phyloP scores from a whole-genome alignment of 805 yeast species.

The Metschnikowia henanensis region DNA sequence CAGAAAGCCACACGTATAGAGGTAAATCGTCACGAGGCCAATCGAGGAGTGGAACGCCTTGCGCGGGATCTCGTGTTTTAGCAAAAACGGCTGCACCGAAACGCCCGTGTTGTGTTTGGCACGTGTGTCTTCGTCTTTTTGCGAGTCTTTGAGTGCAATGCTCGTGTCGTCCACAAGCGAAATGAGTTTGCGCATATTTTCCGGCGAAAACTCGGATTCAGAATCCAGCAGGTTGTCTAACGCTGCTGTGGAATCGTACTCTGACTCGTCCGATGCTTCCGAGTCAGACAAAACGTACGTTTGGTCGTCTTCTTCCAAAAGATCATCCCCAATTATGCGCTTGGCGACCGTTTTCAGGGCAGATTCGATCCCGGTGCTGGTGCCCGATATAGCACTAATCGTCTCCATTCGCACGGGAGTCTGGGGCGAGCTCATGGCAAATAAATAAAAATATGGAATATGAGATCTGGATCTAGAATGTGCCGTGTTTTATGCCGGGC shows the following conservation, averaged over 20 bases:
- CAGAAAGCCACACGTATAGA: slow-evolving; percentile 64
- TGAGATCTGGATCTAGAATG: background rate
- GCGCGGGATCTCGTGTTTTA: slow-evolving; percentile 87
- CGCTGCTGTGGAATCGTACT: background rate
- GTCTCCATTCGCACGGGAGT: background rate
- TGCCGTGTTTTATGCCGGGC: too few relatives aligned
- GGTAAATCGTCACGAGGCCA: slow-evolving; percentile 75
- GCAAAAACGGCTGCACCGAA: slow-evolving; percentile 40
- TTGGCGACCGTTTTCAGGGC: background rate
- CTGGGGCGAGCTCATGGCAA: background rate
- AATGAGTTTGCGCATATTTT: background rate
- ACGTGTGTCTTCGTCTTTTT: background rate
- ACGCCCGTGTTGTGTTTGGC: background rate
- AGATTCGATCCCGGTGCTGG: background rate
- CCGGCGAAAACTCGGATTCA: background rate
- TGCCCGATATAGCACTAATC: too few relatives aligned
- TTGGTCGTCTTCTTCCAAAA: slow-evolving; percentile 37
- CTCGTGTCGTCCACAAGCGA: slow-evolving; percentile 7
- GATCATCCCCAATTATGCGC: background rate
- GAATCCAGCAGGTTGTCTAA: background rate
- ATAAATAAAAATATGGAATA: background rate
- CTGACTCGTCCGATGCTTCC: background rate
- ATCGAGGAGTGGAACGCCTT: slow-evolving; percentile 87
- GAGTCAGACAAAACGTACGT: slow-evolving; percentile 27
- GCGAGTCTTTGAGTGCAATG: slow-evolving; percentile 4